These are phyloP conservation scores for Crithidia brevicula DNA, from an alignment of 208 protist genomes.

Conservation along the genomic window DNA sequence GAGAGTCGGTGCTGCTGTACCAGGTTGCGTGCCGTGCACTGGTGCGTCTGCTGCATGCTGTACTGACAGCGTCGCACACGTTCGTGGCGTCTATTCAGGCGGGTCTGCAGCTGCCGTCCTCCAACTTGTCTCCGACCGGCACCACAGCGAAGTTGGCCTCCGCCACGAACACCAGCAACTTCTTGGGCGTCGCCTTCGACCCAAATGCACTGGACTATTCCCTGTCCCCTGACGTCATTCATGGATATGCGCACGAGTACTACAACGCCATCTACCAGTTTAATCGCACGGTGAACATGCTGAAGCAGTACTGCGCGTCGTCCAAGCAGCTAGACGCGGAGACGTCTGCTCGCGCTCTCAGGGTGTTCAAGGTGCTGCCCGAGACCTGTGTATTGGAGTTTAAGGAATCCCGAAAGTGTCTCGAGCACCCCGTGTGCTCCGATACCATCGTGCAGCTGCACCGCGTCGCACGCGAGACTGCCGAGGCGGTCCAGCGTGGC, in stretches of 20 bases:
- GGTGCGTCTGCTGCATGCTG: constrained; percentile 17
- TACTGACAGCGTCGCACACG: constrained; percentile 8
- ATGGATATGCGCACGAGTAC: constrained; percentile 6
- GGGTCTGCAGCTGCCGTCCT: constrained; percentile 6
- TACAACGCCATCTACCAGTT: constrained; percentile 37
- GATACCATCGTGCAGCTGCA: background rate
- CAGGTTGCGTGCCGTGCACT: constrained; percentile 23
- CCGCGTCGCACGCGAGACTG: background rate
- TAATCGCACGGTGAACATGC: constrained; percentile 30
- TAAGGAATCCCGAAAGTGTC: background rate
- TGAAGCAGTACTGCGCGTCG: constrained; percentile 16
- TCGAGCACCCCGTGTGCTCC: background rate
- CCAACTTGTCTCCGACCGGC: background rate
- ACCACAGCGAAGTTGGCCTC: background rate
- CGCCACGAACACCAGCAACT: background rate
- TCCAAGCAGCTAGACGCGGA: constrained; percentile 1
- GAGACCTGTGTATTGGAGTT: constrained; percentile 7
- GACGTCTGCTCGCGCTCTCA: background rate
- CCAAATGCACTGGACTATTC: background rate
- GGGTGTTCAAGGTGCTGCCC: constrained; percentile 21
- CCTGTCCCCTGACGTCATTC: background rate
- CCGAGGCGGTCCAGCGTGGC: background rate
- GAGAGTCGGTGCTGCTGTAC: constrained; percentile 23
- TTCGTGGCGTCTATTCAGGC: constrained; percentile 11
- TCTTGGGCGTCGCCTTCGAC: background rate